phyloP scores from a whole-genome alignment of 345 rosid genomes.

The Hibiscus trionum region DNA sequence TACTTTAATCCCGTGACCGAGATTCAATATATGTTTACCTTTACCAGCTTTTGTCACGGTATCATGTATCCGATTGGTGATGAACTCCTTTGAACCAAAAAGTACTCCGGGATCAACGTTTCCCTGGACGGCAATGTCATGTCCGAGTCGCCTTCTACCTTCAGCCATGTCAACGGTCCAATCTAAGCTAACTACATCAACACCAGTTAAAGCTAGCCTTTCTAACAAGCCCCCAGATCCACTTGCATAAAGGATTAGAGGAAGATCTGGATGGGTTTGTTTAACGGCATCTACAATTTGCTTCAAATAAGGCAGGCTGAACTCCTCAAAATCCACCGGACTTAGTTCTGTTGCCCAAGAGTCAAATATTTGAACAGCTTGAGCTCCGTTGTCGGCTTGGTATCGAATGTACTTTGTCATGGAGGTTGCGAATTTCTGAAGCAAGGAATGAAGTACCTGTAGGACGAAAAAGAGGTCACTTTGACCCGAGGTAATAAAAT shows the following conservation, averaged over 20 bases:
- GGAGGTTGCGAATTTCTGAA: slow-evolving; percentile 72
- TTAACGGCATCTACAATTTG: slow-evolving; percentile 78
- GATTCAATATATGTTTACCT: slow-evolving; percentile 80
- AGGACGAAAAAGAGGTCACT: slow-evolving; percentile 5
- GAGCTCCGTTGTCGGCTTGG: slow-evolving; percentile 87
- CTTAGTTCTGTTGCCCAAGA: slow-evolving; percentile 99
- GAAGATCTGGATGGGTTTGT: slow-evolving; percentile 78
- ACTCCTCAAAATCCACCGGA: slow-evolving; percentile 86
- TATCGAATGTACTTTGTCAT: slow-evolving; percentile 80
- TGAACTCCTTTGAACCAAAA: slow-evolving; percentile 83
- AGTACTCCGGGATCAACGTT: slow-evolving; percentile 91
- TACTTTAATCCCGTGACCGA: slow-evolving; percentile 88
- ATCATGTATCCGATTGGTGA: slow-evolving; percentile 71
- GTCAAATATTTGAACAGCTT: slow-evolving; percentile 94
- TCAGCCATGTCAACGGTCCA: slow-evolving; percentile 99
- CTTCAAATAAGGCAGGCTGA: slow-evolving; percentile 84
- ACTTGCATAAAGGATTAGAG: slow-evolving; percentile 83
- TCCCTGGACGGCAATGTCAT: slow-evolving; percentile 80
- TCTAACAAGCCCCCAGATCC: slow-evolving; percentile 94
- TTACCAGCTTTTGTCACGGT: slow-evolving; percentile 86
- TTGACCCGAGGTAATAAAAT: slow-evolving; percentile 1
- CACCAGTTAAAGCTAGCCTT: slow-evolving; percentile 76
- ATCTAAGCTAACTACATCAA: slow-evolving; percentile 94
- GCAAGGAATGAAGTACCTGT: slow-evolving; percentile 83
- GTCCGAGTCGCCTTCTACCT: slow-evolving; percentile 76